Evolutionary conservation across 768 basidiomycete species (phyloP), one percentile per base, ranked within the genome.

Genomic region (Collybia sp.): DNA sequence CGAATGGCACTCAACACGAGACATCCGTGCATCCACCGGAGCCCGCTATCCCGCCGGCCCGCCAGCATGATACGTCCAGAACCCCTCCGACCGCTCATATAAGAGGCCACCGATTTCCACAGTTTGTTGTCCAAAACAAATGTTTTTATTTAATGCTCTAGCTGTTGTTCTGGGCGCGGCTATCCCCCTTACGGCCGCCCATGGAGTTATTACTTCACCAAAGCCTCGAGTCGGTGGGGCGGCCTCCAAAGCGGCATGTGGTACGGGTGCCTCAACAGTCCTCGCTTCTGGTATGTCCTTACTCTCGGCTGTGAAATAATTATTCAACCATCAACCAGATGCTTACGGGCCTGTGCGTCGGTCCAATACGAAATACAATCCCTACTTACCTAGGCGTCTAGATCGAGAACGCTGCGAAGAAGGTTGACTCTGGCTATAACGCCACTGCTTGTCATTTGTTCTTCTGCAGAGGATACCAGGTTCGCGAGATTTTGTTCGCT

Each of bases 401-500:
- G 67, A 65, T 67, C 45, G 65, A 66, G 44, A 60, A 64, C 45
- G 56, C 65, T 6, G 59, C 49, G 9, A 51, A 53, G 6, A 62
- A 58, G 45, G 45, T 59, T 12, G 64, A 65, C 41, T 49, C 57
- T 6, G 53, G 43, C 10, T 67, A 63, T 50, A 57, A 68, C 44
- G 58, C 66, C 32, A 52, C 54, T 19, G 59, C 57, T 12, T 69
- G 66, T 44, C 58, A 65, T 32, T 56, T 67, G 15, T 67, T 59
- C 48, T 64, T 68, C 53, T 67, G 67, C 44, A 50, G 58, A 44
- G 65, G 66, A 11, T 53, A 54, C 40, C 65, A 64, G 52, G 64
- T 62, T 34, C 13, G 59, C 37, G 20, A 8, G n/a, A n/a, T 17
- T 32, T 1, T 20, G 30, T 5, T 20, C 9, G 5, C 42, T 18